These are phyloP conservation scores for Coriaria nepalensis DNA, from an alignment of 306 rosid species.

Conservation along the genomic window DNA sequence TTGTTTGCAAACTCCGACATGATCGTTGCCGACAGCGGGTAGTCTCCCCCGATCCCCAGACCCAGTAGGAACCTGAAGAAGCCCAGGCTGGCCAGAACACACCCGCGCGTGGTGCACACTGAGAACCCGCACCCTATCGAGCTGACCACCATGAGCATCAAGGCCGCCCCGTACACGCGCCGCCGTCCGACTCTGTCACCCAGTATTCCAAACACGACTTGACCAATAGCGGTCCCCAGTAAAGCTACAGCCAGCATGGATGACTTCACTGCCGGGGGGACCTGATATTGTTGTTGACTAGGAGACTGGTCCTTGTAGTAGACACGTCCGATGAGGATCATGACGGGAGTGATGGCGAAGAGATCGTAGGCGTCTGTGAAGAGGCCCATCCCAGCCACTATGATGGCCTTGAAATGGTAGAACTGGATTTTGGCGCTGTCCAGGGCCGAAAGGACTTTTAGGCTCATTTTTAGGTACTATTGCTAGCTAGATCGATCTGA, in stretches of 20 bases:
- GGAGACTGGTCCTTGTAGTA: conserved; percentile 13
- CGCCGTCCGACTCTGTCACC: conserved; percentile 59
- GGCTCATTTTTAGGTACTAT: no score
- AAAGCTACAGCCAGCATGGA: conserved; percentile 29
- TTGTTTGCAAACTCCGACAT: conserved; percentile 86
- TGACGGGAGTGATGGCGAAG: conserved; percentile 45
- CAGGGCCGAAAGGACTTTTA: conserved; percentile 53
- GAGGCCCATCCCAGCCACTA: conserved; percentile 79
- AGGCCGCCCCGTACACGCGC: conserved; percentile 40
- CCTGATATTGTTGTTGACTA: not conserved
- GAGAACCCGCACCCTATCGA: conserved; percentile 61
- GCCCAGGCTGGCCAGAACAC: conserved; percentile 42
- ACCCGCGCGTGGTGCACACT: conserved; percentile 24
- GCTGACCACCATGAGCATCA: conserved; percentile 43
- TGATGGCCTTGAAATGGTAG: conserved; percentile 75
- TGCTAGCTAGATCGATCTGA: no score
- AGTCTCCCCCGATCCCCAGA: conserved; percentile 76
- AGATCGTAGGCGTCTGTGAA: conserved; percentile 72
- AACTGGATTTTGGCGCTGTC: conserved; percentile 58
- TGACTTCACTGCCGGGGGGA: conserved; percentile 15
- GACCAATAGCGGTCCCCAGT: conserved; percentile 45
- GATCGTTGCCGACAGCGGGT: conserved; percentile 67
- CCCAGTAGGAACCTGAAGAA: conserved; percentile 65
- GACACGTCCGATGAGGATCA: conserved; percentile 34
- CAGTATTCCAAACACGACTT: conserved; percentile 42